Base-by-base conservation (phyloP, 345 rosid species). In the Hevea brasiliensis region DNA sequence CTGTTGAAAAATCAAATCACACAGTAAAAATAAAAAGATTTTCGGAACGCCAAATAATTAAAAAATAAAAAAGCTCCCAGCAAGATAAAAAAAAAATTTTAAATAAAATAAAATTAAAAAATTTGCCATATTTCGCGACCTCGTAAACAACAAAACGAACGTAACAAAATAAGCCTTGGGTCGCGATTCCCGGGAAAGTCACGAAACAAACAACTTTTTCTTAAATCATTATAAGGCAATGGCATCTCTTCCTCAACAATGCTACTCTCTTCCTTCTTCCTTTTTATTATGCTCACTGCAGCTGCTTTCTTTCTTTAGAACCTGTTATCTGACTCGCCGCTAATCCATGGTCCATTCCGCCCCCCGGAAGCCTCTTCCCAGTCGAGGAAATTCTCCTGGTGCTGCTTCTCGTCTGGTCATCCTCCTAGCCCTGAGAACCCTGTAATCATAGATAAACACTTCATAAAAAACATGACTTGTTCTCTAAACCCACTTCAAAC, bases 371-470 rank as follows among this genome's bases (percentile, higher is more conserved):
- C 71, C 8, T 76, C 44, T 72, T 64, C 76, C 40, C 81, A 83
- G 29, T 61, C 70, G 8, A 84, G 87, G 55, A 56, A 67, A 51
- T 17, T 53, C 17, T 84, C 89, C 1, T 94, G 98, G 97, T 92
- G 97, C 63, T 94, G 98, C 81, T 86, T 92, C 57, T 88, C 92
- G 80, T 76, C 84, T 37, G 77, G 80, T 0, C 91, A 96, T 69
- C 93, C 97, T 7, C 72, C 90, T 14, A 94, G 96, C 80, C 98
- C 97, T 23, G 94, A 94, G 56, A 82, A 80, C 68, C 83, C 78
- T 26, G 44, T 79, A 44, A 67, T 88, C 58, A 79, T 72, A 75
- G 50, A 68, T 76, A 84, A 64, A 32, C 76, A 11, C 77, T 68
- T 6, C 78, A 70, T 42, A 84, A 77, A 17, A 84, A 87, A 67